These are phyloP conservation scores for Collybiopsis confluens DNA, from an alignment of 768 basidiomycete species.

Conservation along the genomic window DNA sequence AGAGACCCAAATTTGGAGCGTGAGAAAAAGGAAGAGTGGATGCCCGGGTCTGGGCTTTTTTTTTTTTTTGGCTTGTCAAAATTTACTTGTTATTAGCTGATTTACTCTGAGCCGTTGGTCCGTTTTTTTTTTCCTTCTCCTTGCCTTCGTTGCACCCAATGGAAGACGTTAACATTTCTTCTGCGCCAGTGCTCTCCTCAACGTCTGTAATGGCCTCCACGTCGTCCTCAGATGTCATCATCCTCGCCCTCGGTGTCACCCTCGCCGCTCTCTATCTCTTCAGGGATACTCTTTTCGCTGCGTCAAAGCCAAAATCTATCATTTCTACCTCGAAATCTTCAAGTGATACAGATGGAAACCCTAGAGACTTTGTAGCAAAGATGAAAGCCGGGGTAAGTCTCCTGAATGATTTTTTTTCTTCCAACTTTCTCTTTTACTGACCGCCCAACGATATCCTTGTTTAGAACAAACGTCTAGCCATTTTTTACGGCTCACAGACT, in stretches of 20 bases:
- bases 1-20: neutral
- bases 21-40: neutral
- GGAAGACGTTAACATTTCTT: slow-evolving; percentile 17
- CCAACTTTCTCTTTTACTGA: neutral
- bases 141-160: slow-evolving; percentile 5
- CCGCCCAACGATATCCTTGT: neutral
- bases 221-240: slow-evolving; percentile 66
- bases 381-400: slow-evolving; percentile 86
- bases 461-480: slow-evolving; percentile 94
- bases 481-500: slow-evolving; percentile 98
- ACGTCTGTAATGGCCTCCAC: slow-evolving; percentile 48
- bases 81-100: neutral
- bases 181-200: slow-evolving; percentile 34
- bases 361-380: slow-evolving; percentile 91
- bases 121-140: slow-evolving; percentile 3
- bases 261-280: slow-evolving; percentile 81
- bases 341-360: slow-evolving; percentile 71
- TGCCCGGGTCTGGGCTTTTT: neutral
- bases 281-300: slow-evolving; percentile 71
- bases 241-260: slow-evolving; percentile 70
- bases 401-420: neutral
- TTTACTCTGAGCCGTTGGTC: slow-evolving; percentile 6
- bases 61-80: neutral
- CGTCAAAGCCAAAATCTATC: slow-evolving; percentile 58
- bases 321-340: slow-evolving; percentile 39